Conservation (phyloP, 2,329 filamentous ascomycete genomes). For the Talaromyces sp. region DNA sequence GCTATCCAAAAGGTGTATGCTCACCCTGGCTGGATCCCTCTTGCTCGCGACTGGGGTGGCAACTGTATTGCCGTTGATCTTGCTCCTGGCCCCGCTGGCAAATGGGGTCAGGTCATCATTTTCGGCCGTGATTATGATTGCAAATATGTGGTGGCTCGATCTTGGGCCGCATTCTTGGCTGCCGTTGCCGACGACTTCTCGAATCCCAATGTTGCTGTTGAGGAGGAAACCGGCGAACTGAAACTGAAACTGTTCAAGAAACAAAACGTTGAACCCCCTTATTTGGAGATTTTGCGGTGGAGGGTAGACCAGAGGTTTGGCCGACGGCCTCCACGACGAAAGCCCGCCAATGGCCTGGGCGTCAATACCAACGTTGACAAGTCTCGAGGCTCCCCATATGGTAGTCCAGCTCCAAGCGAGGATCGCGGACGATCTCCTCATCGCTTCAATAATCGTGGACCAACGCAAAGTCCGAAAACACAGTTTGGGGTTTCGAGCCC, state of each 20-base stretch:
- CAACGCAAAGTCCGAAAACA: conserved; percentile 40
- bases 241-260: conserved; percentile 90
- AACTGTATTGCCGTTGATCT: conserved; percentile 95
- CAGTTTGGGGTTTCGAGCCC: conserved; percentile 40
- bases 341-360: conserved; percentile 44
- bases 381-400: conserved; percentile 51
- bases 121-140: conserved; percentile 97
- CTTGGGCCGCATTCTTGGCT: conserved; percentile 83
- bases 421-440: conserved; percentile 46
- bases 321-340: conserved; percentile 47
- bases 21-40: conserved; percentile 90
- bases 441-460: conserved; percentile 38
- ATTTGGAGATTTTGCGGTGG: conserved; percentile 93
- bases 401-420: conserved; percentile 40
- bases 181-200: conserved; percentile 83
- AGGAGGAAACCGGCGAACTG: conserved; percentile 86
- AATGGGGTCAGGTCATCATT: conserved; percentile 94
- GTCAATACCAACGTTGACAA: conserved; percentile 47
- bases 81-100: conserved; percentile 79
- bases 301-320: conserved; percentile 94
- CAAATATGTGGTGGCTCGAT: conserved; percentile 92
- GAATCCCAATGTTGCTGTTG: conserved; percentile 85
- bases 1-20: conserved; percentile 89
- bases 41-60: conserved; percentile 96
- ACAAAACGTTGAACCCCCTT: conserved; percentile 81